A percentile compares a stretch with the other conserved stretches of the same genome.
Evolutionary conservation across 768 basidiomycete species (phyloP).

Genomic region (Hygrocybe punicea): DNA sequence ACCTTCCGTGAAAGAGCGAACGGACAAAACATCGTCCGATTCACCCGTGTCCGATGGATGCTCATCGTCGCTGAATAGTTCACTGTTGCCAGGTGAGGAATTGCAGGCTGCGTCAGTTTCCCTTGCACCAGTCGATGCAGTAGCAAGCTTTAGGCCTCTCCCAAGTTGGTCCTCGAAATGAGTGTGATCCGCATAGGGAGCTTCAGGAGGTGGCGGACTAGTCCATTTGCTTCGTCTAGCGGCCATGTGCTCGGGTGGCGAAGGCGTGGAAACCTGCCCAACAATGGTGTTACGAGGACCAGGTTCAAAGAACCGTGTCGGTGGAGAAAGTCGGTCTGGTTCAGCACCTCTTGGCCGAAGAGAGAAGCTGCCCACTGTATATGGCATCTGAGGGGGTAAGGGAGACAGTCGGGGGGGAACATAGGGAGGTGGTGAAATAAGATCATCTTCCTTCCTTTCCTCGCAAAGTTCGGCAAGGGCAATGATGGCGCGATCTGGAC

Average conservation of each 20-base stretch:
- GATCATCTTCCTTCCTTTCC: conserved; percentile 72
- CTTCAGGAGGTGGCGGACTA: conserved; percentile 77
- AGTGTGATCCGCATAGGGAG: conserved; percentile 60
- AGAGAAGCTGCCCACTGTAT: conserved; percentile 62
- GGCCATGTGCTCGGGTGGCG: conserved; percentile 74
- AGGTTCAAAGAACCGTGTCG: conserved; percentile 48
- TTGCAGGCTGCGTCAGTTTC: conserved; percentile 45
- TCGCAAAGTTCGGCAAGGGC: conserved; percentile 89
- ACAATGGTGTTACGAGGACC: conserved; percentile 29
- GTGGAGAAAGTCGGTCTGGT: conserved; percentile 54
- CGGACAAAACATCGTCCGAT: conserved; percentile 68
- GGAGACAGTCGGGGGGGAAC: conserved; percentile 41
- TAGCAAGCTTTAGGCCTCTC: conserved; percentile 64
- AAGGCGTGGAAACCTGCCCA: conserved; percentile 36
- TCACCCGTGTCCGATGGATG: conserved; percentile 54
- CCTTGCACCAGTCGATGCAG: conserved; percentile 58
- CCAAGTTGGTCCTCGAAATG: conserved; percentile 68
- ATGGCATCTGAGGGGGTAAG: conserved; percentile 68
- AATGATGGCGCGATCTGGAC: conserved; percentile 75
- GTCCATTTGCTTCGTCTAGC: conserved; percentile 81
- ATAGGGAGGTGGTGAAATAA: conserved; percentile 49
- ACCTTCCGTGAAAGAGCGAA: conserved; percentile 61
- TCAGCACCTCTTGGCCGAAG: conserved; percentile 47
- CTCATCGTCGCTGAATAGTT: conserved; percentile 66
- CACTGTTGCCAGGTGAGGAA: conserved; percentile 62